Conservation (phyloP, 257 asterid species). For the Penstemon barbatus region DNA sequence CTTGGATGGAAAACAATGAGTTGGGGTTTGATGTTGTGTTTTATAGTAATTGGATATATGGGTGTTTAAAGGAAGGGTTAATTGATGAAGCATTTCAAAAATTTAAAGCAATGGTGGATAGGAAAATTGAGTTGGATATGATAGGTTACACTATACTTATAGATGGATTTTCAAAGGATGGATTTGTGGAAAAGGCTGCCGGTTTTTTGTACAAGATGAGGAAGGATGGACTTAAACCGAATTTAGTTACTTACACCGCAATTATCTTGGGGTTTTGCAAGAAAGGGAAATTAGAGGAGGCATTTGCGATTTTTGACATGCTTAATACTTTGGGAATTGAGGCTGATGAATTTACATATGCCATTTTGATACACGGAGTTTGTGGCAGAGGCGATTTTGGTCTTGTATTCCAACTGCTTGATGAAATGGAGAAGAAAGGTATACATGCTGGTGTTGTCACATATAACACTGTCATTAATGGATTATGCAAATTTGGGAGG, state of each 20-base stretch:
- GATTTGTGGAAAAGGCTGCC: slow-evolving; percentile 75
- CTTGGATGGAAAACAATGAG: slow-evolving; percentile 49
- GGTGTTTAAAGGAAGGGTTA: slow-evolving; percentile 55
- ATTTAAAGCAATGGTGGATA: slow-evolving; percentile 49
- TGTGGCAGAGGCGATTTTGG: slow-evolving; percentile 65
- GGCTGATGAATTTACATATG: slow-evolving; percentile 72
- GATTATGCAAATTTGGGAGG: slow-evolving; percentile 79
- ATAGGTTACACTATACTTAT: slow-evolving; percentile 68
- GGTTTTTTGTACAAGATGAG: slow-evolving; percentile 76
- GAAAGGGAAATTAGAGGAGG: slow-evolving; percentile 77
- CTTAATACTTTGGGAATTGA: slow-evolving; percentile 52
- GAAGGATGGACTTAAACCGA: slow-evolving; percentile 61
- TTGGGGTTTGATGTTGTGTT: slow-evolving; percentile 61
- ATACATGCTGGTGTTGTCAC: slow-evolving; percentile 64
- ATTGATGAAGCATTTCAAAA: slow-evolving; percentile 50
- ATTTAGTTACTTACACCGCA: slow-evolving; percentile 73
- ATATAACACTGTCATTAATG: slow-evolving; percentile 72
- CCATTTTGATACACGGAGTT: slow-evolving; percentile 66
- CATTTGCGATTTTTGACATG: slow-evolving; percentile 58
- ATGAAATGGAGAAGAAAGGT: slow-evolving; percentile 69
- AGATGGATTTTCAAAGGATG: slow-evolving; percentile 78
- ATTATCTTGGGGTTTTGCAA: slow-evolving; percentile 74
- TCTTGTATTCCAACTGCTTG: slow-evolving; percentile 53
- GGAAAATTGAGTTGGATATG: slow-evolving; percentile 51
- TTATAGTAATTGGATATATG: slow-evolving; percentile 71